phyloP scores from a whole-genome alignment of 306 rosid species.

The Prosopis cineraria region DNA sequence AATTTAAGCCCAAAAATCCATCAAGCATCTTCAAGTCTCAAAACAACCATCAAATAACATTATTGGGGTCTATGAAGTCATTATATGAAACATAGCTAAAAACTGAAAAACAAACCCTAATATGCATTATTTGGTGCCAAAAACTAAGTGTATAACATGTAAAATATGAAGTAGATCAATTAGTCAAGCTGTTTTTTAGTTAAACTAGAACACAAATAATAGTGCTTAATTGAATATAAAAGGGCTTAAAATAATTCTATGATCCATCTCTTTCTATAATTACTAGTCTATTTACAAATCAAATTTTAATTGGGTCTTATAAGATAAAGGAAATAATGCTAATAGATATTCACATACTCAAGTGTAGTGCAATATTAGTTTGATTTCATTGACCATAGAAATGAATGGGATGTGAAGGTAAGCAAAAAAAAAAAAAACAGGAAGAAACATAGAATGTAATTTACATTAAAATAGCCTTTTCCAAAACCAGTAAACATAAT shows the following conservation, averaged over 20 bases:
- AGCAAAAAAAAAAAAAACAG: conserved; percentile 9
- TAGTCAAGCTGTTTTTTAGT: too few relatives aligned
- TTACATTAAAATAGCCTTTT: background rate
- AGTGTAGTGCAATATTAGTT: background rate
- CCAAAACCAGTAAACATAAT: background rate
- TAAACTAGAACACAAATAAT: too few relatives aligned
- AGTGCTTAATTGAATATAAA: too few relatives aligned
- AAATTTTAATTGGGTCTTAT: background rate
- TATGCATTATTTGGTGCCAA: too few relatives aligned
- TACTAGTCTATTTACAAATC: conserved; percentile 1
- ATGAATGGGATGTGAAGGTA: background rate
- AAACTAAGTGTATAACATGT: too few relatives aligned
- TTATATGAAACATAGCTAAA: too few relatives aligned
- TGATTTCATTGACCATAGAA: conserved; percentile 10
- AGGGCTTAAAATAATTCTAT: background rate
- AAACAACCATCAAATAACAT: too few relatives aligned
- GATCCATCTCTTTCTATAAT: background rate
- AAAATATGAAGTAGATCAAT: too few relatives aligned
- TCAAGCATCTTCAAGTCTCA: too few relatives aligned
- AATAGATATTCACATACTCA: background rate
- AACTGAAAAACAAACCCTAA: too few relatives aligned
- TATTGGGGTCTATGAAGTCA: too few relatives aligned
- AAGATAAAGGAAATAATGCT: background rate
- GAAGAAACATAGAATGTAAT: conserved; percentile 14
- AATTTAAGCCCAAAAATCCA: too few relatives aligned